Base-by-base conservation (phyloP, 148 eudicot species). In the Drosera capensis region DNA sequence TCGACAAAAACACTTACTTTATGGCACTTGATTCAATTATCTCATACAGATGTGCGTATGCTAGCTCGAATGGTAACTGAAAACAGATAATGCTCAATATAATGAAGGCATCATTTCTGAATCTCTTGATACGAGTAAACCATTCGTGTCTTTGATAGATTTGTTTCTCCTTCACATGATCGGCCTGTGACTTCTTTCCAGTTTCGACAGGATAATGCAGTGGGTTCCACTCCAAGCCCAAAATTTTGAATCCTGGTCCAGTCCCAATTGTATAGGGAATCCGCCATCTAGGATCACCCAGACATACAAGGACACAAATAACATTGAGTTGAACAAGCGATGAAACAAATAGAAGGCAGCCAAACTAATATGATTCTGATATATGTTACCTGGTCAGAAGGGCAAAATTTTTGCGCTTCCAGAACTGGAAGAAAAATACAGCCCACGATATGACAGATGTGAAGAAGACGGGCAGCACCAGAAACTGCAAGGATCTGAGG, bases 21-120 rank as follows among this genome's bases (percentile, higher is more conserved):
- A 69, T 25, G 40, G 75, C 39, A 59, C 79, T 79, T 4, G 82
- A 75, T 39, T 45, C 51, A 37, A 80, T 56, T 52, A 59, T 67
- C 68, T 78, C 94, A 43, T 84, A 84, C 14, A 90, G 77, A 73
- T 90, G 95, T 52, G 97, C 97, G 73, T 80, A 90, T 17, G 93
- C 82, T 58, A 90, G 59, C 64, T 90, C 97, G 62, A 90, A 80
- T 22, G 97, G 97, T 40, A 90, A 63, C 71, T 90, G 97, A 55
- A 90, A 87, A 66, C 81, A 90, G 25, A 90, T 69, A 60, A 90
- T 84, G 65, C 87, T 75, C 49, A 73, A 41, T 57, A 84, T 56
- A 52, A 84, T 48, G 23, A 90, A 39, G 18, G 84, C 71, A 51
- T 90, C 97, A 49, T 90, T 90, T 62, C 95, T 80, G 51, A 84